phyloP scores from a whole-genome alignment of 164 flowering plant species.

The Piper longum region DNA sequence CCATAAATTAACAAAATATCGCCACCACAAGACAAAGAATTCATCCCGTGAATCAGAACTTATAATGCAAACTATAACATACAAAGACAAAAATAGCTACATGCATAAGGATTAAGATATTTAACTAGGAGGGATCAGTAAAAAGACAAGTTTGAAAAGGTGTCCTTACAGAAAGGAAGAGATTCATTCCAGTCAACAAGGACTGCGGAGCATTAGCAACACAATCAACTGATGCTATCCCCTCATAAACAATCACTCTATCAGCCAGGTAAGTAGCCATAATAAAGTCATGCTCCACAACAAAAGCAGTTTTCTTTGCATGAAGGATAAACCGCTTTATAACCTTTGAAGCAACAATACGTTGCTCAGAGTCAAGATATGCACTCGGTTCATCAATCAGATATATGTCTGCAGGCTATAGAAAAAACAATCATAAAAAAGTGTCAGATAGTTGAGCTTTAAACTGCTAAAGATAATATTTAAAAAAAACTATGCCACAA shows the following conservation, averaged over 20 bases:
- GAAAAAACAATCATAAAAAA: neutral
- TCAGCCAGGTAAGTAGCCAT: constrained; percentile 98
- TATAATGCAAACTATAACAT: too few relatives aligned
- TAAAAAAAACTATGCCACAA: too few relatives aligned
- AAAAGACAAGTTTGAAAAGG: neutral
- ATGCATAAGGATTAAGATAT: neutral
- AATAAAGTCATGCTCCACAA: constrained; percentile 97
- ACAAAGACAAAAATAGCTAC: too few relatives aligned
- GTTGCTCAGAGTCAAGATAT: constrained; percentile 97
- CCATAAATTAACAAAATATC: too few relatives aligned
- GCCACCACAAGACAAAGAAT: too few relatives aligned
- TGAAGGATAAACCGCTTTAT: constrained; percentile 96
- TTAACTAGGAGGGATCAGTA: neutral
- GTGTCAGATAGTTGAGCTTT: neutral
- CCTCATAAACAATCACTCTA: constrained; percentile 88
- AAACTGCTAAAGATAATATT: neutral
- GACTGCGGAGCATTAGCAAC: constrained; percentile 91
- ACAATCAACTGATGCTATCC: constrained; percentile 77
- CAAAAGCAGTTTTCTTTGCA: constrained; percentile 96
- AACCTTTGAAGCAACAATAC: constrained; percentile 95
- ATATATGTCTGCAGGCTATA: constrained; percentile 98
- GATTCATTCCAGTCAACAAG: constrained; percentile 94
- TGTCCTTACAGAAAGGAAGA: constrained; percentile 82
- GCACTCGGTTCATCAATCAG: constrained; percentile 98
- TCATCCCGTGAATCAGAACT: too few relatives aligned